These are phyloP conservation scores for Sinapis alba DNA, from an alignment of 441 rosid genomes.

Conservation along the genomic window DNA sequence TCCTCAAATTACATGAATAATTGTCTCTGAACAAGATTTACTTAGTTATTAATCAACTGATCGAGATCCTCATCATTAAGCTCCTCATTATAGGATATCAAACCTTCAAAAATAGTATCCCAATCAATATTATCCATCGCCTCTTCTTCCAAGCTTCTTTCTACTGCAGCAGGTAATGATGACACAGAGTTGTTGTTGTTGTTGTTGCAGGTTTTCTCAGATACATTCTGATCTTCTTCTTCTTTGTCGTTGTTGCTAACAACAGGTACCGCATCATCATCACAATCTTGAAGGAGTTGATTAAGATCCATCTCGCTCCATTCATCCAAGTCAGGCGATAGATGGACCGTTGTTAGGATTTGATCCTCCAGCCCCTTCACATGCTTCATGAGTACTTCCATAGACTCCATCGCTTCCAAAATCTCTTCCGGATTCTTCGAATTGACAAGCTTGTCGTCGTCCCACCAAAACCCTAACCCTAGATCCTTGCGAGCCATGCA, in stretches of 20 bases:
- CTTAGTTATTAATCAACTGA: too few species aligned
- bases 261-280: too few species aligned
- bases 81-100: neutral
- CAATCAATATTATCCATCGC: neutral
- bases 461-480: neutral
- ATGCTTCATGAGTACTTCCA: neutral
- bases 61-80: neutral
- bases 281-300: neutral
- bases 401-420: neutral
- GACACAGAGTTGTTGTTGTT: neutral
- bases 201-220: neutral
- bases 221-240: neutral
- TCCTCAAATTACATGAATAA: neutral
- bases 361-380: neutral
- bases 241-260: neutral
- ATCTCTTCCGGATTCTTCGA: neutral
- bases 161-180: neutral
- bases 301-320: neutral
- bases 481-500: neutral
- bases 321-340: neutral
- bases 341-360: neutral
- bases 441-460: neutral
- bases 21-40: too few species aligned
- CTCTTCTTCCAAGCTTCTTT: neutral
- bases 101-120: neutral